Percentiles rank a stretch among this genome's conserved stretches.
Evolutionary conservation across 805 yeast species (phyloP).

Genomic region (Starmerella floris): DNA sequence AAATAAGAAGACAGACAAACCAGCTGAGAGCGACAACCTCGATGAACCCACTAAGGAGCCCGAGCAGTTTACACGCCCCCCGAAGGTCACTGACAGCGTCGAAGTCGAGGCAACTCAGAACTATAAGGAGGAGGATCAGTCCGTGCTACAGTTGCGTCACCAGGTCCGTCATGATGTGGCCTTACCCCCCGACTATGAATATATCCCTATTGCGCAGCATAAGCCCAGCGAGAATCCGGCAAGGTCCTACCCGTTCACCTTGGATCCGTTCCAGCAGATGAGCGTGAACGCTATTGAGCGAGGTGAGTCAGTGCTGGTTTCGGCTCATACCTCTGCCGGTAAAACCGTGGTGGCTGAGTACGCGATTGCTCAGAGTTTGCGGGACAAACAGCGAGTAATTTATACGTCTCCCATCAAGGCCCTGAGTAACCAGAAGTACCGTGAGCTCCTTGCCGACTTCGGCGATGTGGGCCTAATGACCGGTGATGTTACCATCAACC

Average conservation of each 20-base stretch:
- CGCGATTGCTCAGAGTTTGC: conserved; percentile 88
- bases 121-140: conserved; percentile 15
- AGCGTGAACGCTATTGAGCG: conserved; percentile 93
- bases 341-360: conserved; percentile 95
- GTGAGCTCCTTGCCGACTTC: conserved; percentile 84
- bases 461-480: conserved; percentile 98
- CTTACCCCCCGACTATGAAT: conserved; percentile 80
- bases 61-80: conserved; percentile 1
- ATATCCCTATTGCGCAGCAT: conserved; percentile 79
- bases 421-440: conserved; percentile 80
- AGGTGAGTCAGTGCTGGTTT: conserved; percentile 84
- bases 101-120: conserved; percentile 20
- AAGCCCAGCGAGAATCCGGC: conserved; percentile 59
- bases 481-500: conserved; percentile 96
- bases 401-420: conserved; percentile 95
- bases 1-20: neutral
- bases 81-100: conserved; percentile 21
- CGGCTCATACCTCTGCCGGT: conserved; percentile 97
- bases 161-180: conserved; percentile 98
- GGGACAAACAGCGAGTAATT: conserved; percentile 84
- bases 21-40: conserved; percentile 1
- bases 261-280: conserved; percentile 97
- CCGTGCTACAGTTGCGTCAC: conserved; percentile 56
- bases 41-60: conserved; percentile 1
- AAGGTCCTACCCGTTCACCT: conserved; percentile 75